A percentile compares a stretch with the other conserved stretches of the same genome.
Evolutionary conservation across 768 basidiomycete genomes (phyloP).

Genomic region (Pluteus cervinus): DNA sequence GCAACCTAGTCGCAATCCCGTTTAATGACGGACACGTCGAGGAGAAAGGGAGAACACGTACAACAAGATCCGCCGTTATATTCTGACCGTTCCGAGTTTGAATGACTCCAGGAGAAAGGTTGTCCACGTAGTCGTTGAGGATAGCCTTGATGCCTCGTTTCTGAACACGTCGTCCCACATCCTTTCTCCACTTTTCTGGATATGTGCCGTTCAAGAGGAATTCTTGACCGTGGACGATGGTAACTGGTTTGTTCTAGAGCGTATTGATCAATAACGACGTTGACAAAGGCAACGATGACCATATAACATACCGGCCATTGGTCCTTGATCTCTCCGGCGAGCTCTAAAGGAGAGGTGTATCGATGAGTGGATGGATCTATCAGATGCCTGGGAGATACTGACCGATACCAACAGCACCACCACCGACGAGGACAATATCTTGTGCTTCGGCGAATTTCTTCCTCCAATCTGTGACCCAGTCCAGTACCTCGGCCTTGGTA

Average conservation of each 20-base stretch:
- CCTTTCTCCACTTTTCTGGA: slow-evolving; percentile 45
- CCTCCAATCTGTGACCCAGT: slow-evolving; percentile 22
- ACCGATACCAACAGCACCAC: slow-evolving; percentile 51
- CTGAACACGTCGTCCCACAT: slow-evolving; percentile 32
- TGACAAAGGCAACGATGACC: slow-evolving; percentile 12
- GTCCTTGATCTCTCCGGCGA: slow-evolving; percentile 38
- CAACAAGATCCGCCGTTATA: slow-evolving; percentile 53
- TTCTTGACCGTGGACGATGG: slow-evolving; percentile 51
- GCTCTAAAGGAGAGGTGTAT: slow-evolving; percentile 21
- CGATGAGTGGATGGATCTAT: not conserved
- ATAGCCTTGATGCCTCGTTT: slow-evolving; percentile 44
- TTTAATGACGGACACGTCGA: not conserved
- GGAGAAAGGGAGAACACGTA: slow-evolving; percentile 21
- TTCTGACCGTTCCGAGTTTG: slow-evolving; percentile 45
- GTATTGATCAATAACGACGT: slow-evolving; percentile 20
- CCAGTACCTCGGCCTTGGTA: slow-evolving; percentile 16
- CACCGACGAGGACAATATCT: slow-evolving; percentile 48
- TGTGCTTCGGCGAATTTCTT: slow-evolving; percentile 29
- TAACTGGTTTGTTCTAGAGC: slow-evolving; percentile 39
- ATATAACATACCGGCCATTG: slow-evolving; percentile 25
- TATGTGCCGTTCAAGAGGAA: slow-evolving; percentile 55
- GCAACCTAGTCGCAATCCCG: not conserved
- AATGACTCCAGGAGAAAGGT: slow-evolving; percentile 29
- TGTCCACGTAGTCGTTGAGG: slow-evolving; percentile 48
- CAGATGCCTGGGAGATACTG: slow-evolving; percentile 7